These are phyloP conservation scores for Pythium dissimile DNA, from an alignment of 352 stramenopile genomes.

Conservation along the genomic window DNA sequence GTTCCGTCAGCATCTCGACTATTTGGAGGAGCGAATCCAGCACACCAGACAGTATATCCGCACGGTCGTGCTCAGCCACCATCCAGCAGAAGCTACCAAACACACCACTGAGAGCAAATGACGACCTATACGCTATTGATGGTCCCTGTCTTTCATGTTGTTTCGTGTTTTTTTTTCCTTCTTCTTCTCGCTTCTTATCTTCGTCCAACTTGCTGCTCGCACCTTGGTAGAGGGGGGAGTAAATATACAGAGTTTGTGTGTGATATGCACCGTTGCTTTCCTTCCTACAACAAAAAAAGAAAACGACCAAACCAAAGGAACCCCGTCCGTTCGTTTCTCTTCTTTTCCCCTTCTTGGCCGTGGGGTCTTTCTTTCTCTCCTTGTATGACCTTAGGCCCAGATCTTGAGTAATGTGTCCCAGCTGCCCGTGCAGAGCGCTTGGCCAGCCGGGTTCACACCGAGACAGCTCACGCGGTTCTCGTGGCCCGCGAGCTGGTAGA, in stretches of 20 bases:
- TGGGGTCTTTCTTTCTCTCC: not conserved
- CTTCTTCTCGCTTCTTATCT: not conserved
- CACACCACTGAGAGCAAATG: not conserved
- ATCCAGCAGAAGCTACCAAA: not conserved
- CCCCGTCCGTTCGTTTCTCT: no score
- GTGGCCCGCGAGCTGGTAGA: constrained; percentile 93
- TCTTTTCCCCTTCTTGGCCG: not conserved
- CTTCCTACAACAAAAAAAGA: constrained; percentile 6
- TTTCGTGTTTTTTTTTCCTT: not conserved
- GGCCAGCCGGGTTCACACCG: constrained; percentile 92
- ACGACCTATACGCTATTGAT: no score
- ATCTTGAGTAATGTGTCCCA: constrained; percentile 99
- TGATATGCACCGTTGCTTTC: constrained; percentile 2
- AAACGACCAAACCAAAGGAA: no score
- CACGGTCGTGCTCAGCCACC: constrained; percentile 6
- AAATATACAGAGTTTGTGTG: constrained; percentile 12
- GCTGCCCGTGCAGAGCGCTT: constrained; percentile 97
- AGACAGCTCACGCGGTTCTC: constrained; percentile 98
- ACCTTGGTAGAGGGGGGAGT: no score
- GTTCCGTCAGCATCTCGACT: constrained; percentile 71
- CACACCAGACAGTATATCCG: constrained; percentile 55
- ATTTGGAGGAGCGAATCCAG: constrained; percentile 47
- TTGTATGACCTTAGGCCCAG: constrained; percentile 89
- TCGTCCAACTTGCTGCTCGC: no score
- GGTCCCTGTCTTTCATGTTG: no score